Evolutionary conservation across 352 stramenopile species (phyloP).

Genomic region (Pelagophyceae sp.): DNA sequence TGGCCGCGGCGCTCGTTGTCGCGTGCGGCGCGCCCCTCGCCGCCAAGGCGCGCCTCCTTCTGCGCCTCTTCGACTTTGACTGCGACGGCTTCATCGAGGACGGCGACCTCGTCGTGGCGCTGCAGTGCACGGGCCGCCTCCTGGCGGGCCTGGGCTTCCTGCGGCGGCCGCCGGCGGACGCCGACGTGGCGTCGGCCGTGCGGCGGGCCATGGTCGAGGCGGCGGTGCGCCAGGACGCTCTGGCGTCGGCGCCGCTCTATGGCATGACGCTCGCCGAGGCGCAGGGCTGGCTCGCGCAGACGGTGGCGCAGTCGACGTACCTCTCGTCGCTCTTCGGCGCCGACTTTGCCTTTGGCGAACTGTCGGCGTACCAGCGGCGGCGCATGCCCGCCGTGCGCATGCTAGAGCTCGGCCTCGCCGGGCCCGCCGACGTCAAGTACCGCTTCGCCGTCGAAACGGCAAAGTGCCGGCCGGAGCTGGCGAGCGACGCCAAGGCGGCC

Average conservation of each 20-base stretch:
- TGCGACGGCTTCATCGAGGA: slow-evolving; percentile 32
- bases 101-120: slow-evolving; percentile 29
- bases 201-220: slow-evolving; percentile 49
- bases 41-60: slow-evolving; percentile 62
- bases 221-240: slow-evolving; percentile 25
- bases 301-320: slow-evolving; percentile 56
- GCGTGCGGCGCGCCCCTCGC: slow-evolving; percentile 41
- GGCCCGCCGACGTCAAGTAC: slow-evolving; percentile 75
- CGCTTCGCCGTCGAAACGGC: slow-evolving; percentile 49
- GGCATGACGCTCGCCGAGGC: slow-evolving; percentile 60
- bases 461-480: slow-evolving; percentile 49
- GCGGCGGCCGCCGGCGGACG: slow-evolving; percentile 41
- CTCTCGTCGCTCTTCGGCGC: slow-evolving; percentile 52
- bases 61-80: slow-evolving; percentile 52
- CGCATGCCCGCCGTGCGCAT: slow-evolving; percentile 68
- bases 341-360: slow-evolving; percentile 60
- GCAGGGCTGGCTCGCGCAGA: slow-evolving; percentile 20
- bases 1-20: slow-evolving; percentile 43
- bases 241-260: not conserved
- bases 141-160: slow-evolving; percentile 42
- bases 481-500: slow-evolving; percentile 52
- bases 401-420: slow-evolving; percentile 71
- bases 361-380: slow-evolving; percentile 68
- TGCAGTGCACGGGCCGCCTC: slow-evolving; percentile 28
- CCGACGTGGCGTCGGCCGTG: slow-evolving; percentile 36